Evolutionary conservation across 1,139 yeast species (phyloP).

Genomic region (Lodderomyces margitis): DNA sequence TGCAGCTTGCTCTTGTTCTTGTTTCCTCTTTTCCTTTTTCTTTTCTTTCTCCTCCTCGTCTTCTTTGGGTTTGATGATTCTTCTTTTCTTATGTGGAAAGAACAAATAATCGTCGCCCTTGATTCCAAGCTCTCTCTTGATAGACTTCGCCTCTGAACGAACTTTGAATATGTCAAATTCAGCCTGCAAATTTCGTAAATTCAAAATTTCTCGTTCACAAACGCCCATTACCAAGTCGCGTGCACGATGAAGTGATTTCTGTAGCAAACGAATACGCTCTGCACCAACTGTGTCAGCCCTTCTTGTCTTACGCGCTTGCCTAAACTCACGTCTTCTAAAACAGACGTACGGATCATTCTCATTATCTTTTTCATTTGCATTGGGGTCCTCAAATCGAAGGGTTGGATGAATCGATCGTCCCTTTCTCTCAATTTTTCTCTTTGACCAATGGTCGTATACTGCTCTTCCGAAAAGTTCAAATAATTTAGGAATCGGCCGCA

Average conservation of each 20-base stretch:
- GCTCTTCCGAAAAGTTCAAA: slow-evolving; percentile 63
- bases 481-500: slow-evolving; percentile 51
- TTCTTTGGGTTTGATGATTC: slow-evolving; percentile 39
- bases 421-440: slow-evolving; percentile 63
- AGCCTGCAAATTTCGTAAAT: slow-evolving; percentile 54
- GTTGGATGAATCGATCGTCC: slow-evolving; percentile 76
- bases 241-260: slow-evolving; percentile 76
- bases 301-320: slow-evolving; percentile 95
- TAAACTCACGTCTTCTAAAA: slow-evolving; percentile 91
- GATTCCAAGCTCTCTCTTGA: slow-evolving; percentile 73
- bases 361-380: slow-evolving; percentile 72
- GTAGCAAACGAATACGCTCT: slow-evolving; percentile 74
- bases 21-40: slow-evolving; percentile 23
- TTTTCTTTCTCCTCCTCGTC: slow-evolving; percentile 37
- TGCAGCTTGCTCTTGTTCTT: slow-evolving; percentile 17
- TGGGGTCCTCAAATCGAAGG: slow-evolving; percentile 81
- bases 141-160: slow-evolving; percentile 66
- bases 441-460: slow-evolving; percentile 81
- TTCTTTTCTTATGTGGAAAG: slow-evolving; percentile 76
- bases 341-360: slow-evolving; percentile 95
- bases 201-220: slow-evolving; percentile 70
- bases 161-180: slow-evolving; percentile 67
- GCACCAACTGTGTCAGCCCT: slow-evolving; percentile 90
- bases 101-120: slow-evolving; percentile 85
- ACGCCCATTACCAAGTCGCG: slow-evolving; percentile 67